Evolutionary conservation across 1,139 yeast genomes (phyloP), one percentile per base, ranked within the genome.

Genomic region (Candida smagusa): DNA sequence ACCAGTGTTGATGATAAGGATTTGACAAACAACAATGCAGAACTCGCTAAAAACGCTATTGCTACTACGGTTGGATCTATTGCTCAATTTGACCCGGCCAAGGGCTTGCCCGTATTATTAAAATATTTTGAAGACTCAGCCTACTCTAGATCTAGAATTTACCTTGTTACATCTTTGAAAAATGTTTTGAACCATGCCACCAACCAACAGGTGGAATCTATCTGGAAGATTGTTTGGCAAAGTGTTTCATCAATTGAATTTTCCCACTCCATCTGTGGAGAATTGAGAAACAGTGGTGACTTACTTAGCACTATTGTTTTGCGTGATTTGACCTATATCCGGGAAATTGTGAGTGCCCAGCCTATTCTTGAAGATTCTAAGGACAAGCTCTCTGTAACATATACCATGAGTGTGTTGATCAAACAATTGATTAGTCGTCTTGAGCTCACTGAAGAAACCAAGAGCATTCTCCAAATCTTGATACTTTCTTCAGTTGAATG

Each of bases 11-110:
- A 45, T n/a, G 48, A 44, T 7, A 44, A 38, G 23, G 44, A 41
- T 12, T 39, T 37, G 35, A 21, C 48, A 65, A 21, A 52, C 4
- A 35, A 44, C 12, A 50, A 48, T 33, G 73, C 74, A 33, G 77
- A 69, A 12, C 55, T 58, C 6, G 55, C 73, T 7, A 67, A 67
- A 38, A 45, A 61, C 13, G 75, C 76, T 6, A 69, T 81, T 1
- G 75, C 84, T 0, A 68, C 70, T 33, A 67, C 84, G 0, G 57
- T 80, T 28, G 84, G 87, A 1, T 66, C 72, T 9, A 53, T 77
- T 22, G 66, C 73, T 6, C 61, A 72, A 8, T 59, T 61, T 24
- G 63, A 74, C 13, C 35, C 35, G 13, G 7, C 28, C 32, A 12
- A 29, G 30, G 30, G 9, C 7, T 30, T 30, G 12, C 32, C 32